Conservation (phyloP, 1,284 basidiomycete genomes). For the Papiliotrema nemorosa region DNA sequence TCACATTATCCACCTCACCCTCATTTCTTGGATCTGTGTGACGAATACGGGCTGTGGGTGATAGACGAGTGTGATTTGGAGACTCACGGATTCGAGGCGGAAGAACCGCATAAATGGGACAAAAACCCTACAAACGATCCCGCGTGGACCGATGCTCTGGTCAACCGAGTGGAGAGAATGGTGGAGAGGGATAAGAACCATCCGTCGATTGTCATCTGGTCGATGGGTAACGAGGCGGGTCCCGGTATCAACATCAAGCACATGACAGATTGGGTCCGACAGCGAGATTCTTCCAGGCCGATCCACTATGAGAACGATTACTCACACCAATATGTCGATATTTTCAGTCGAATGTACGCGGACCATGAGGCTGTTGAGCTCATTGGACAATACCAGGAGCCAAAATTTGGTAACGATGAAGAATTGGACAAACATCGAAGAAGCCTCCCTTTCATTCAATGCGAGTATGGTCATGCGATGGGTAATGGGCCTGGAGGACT, state of each 20-base stretch:
- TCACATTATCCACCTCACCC: conserved; percentile 26
- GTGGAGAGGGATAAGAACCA: conserved; percentile 31
- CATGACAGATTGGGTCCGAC: conserved; percentile 16
- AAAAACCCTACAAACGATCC: conserved; percentile 11
- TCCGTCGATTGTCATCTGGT: conserved; percentile 24
- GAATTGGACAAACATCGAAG: conserved; percentile 3
- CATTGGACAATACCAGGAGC: conserved; percentile 11
- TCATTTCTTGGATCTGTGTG: conserved; percentile 21
- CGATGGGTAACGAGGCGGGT: conserved; percentile 25
- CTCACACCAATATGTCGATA: conserved; percentile 12
- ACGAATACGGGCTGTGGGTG: conserved; percentile 27
- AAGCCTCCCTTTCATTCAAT: conserved; percentile 16
- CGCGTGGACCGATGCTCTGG: conserved; percentile 11
- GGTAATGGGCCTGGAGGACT: conserved; percentile 26
- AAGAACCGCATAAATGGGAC: conserved; percentile 15
- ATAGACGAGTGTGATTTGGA: conserved; percentile 28
- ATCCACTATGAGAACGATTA: conserved; percentile 27
- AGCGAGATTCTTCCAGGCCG: conserved; percentile 15
- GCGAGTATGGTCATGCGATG: conserved; percentile 28
- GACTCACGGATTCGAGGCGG: conserved; percentile 22
- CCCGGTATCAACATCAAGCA: conserved; percentile 17
- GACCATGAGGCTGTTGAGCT: conserved; percentile 11
- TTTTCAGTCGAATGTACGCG: conserved; percentile 24
- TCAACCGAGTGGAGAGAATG: conserved; percentile 18
- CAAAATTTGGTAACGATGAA: conserved; percentile 2